Evolutionary conservation across 2,329 filamentous ascomycete species (phyloP).

Genomic region (Fusarium sp.): DNA sequence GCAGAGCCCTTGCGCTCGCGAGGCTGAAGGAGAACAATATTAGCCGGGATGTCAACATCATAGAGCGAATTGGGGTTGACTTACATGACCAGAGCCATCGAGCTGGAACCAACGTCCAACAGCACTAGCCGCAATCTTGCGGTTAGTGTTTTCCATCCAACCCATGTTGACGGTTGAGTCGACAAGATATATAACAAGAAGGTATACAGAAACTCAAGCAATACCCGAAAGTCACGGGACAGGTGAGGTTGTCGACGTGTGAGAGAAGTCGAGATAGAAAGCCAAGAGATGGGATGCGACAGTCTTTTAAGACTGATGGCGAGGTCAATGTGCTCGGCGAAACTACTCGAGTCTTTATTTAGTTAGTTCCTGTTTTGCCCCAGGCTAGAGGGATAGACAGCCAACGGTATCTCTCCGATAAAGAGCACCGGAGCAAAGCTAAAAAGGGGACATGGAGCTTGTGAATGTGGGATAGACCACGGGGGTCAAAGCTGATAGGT

Average conservation of each 20-base stretch:
- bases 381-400: constrained; percentile 16
- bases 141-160: constrained; percentile 67
- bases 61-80: constrained; percentile 53
- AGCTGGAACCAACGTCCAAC: constrained; percentile 84
- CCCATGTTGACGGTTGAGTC: constrained; percentile 56
- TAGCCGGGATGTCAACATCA: neutral
- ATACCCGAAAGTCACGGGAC: constrained; percentile 3
- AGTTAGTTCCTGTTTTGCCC: constrained; percentile 30
- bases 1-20: constrained; percentile 80
- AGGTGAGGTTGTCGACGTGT: constrained; percentile 2
- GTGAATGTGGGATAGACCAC: constrained; percentile 40
- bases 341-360: constrained; percentile 29
- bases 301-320: constrained; percentile 33
- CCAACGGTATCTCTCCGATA: constrained; percentile 40
- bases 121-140: constrained; percentile 73
- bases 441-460: constrained; percentile 33
- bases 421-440: constrained; percentile 29
- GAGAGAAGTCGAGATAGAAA: constrained; percentile 16
- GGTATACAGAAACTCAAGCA: constrained; percentile 26
- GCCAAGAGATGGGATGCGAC: constrained; percentile 16
- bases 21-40: constrained; percentile 60
- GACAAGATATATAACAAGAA: constrained; percentile 10
- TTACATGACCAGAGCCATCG: constrained; percentile 86
- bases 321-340: constrained; percentile 10
- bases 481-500: constrained; percentile 35